These are phyloP conservation scores for Hericium coralloides DNA, from an alignment of 768 basidiomycete species.

Conservation along the genomic window DNA sequence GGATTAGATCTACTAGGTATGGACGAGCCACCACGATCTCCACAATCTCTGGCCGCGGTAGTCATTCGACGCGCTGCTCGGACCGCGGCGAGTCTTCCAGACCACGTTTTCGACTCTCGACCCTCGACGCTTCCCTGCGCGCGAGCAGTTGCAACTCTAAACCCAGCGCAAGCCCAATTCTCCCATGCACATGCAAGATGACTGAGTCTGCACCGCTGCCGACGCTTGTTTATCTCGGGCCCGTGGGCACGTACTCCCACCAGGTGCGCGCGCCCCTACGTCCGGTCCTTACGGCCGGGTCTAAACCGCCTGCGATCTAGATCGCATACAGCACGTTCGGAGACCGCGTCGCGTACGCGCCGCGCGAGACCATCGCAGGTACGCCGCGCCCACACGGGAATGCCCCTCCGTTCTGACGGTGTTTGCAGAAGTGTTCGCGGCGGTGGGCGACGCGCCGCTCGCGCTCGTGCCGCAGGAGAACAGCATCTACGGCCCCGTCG, in stretches of 20 bases:
- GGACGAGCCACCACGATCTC: too few relatives aligned
- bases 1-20: too few relatives aligned
- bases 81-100: too few relatives aligned
- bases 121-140: not conserved
- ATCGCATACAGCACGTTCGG: slow-evolving; percentile 41
- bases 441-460: slow-evolving; percentile 37
- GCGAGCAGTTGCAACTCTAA: not conserved
- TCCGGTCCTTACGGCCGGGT: slow-evolving; percentile 17
- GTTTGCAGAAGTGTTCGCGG: slow-evolving; percentile 46
- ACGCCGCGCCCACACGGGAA: not conserved
- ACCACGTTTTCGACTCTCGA: too few relatives aligned
- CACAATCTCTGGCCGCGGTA: too few relatives aligned
- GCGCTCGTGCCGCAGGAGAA: slow-evolving; percentile 81
- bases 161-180: not conserved
- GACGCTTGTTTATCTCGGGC: slow-evolving; percentile 51
- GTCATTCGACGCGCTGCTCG: too few relatives aligned
- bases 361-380: slow-evolving; percentile 13
- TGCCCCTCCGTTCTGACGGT: not conserved
- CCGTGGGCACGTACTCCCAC: slow-evolving; percentile 65
- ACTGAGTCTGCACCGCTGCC: not conserved
- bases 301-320: slow-evolving; percentile 20
- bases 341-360: slow-evolving; percentile 30
- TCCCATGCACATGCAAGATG: not conserved
- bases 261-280: slow-evolving; percentile 29
- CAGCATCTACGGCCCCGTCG: slow-evolving; percentile 61